Percentiles rank a stretch among this genome's conserved stretches.
Conservation (phyloP, 2,329 filamentous ascomycete genomes). For the Colletotrichum caudatum region DNA sequence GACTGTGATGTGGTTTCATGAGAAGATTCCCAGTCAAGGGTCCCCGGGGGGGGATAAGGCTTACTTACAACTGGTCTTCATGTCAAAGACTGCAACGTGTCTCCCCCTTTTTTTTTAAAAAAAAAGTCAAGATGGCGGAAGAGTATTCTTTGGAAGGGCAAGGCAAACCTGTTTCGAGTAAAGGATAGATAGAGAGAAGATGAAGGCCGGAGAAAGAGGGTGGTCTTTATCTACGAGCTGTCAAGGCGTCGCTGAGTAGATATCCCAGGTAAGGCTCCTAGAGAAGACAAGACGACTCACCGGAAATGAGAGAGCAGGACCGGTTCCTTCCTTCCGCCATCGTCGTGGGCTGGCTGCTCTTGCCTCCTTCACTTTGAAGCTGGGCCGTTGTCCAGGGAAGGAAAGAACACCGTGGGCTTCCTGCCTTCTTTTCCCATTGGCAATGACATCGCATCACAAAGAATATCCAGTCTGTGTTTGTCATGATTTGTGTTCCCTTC, state of each 20-base stretch:
- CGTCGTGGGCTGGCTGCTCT: too few relatives aligned
- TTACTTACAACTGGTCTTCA: not conserved
- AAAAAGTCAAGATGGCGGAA: not conserved
- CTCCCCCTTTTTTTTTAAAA: too few relatives aligned
- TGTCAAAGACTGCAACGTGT: not conserved
- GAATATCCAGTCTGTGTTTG: not conserved
- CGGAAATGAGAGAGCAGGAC: not conserved
- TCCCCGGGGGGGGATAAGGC: not conserved
- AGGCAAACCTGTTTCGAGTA: too few relatives aligned
- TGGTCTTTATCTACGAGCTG: not conserved
- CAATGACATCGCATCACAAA: not conserved
- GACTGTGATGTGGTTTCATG: not conserved
- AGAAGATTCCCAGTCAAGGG: not conserved
- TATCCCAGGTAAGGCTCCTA: rapidly evolving
- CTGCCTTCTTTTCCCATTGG: not conserved
- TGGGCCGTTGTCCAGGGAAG: not conserved
- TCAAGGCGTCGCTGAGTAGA: too few relatives aligned
- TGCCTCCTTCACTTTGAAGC: not conserved
- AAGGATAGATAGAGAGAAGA: not conserved
- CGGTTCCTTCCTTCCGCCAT: not conserved
- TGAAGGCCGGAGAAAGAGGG: too few relatives aligned
- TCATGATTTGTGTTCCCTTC: not conserved
- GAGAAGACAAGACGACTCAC: not conserved
- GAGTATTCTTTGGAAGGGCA: too few relatives aligned
- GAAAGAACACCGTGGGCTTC: not conserved